Evolutionary conservation across 768 basidiomycete genomes (phyloP), one percentile per base, ranked within the genome.

Genomic region (Tephrocybe rancida): DNA sequence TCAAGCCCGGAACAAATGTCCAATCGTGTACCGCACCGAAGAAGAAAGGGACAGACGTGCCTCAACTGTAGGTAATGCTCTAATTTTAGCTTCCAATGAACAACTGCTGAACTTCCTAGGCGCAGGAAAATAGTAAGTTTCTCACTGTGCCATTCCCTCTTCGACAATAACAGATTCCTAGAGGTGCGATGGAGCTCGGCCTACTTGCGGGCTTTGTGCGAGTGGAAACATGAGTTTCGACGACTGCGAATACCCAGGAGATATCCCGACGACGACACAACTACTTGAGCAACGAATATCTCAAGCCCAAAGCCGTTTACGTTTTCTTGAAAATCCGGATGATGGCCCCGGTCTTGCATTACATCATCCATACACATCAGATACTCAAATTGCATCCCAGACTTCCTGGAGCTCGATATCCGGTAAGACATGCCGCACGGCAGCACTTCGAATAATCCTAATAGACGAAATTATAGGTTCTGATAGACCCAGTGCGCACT

Each of bases 241-340:
- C 21, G 57, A 58, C 35, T 58, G 57, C 44, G 57, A 58, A 51
- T 58, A 54, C n/a, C 57, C 57, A 19, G 50, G 49, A n/a, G 52
- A 50, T n/a, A 16, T 24, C 14, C 48, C 52, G 0, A 54, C 57
- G 2, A 25, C 19, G 19, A 45, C 52, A 3, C 52, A 53, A n/a
- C n/a, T 54, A 10, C 45, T 58, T 0, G 57, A 54, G 26, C 27
- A 54, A 42, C 42, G 52, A 24, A 58, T 58, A 39, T 39, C 26
- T 4, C 52, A 53, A 13, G 39, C 54, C 9, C 50, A 50, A 38
- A 45, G 26, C 19, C 47, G 49, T 14, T 54, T 58, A 8, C 48
- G 48, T 1, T 16, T 19, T 3, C 29, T 54, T 3, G 52, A 50
- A 35, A 49, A 39, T 30, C 46, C 51, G 8, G 46, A 38, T 13